A percentile compares a stretch with the other conserved stretches of the same genome.
These are phyloP conservation scores for Exophiala mesophila DNA, from an alignment of 2,329 filamentous ascomycete genomes.

Conservation along the genomic window DNA sequence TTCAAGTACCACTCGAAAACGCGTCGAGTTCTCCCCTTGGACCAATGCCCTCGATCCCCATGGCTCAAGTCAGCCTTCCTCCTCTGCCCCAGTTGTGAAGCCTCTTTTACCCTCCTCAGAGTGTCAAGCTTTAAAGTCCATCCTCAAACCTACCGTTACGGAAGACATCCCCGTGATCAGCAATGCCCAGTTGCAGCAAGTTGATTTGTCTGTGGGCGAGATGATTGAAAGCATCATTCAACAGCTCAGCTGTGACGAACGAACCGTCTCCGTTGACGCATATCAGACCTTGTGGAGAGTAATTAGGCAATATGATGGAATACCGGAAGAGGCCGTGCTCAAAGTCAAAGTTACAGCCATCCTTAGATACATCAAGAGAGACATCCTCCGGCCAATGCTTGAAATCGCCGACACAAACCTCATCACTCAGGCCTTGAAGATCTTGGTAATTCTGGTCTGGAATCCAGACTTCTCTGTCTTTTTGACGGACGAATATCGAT, in stretches of 20 bases:
- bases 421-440: conserved; percentile 68
- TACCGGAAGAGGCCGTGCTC: conserved; percentile 69
- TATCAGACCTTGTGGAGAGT: conserved; percentile 74
- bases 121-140: conserved; percentile 61
- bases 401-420: conserved; percentile 59
- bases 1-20: conserved; percentile 39
- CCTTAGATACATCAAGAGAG: conserved; percentile 76
- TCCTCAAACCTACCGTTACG: conserved; percentile 65
- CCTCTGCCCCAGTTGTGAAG: conserved; percentile 27
- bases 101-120: conserved; percentile 47
- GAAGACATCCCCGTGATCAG: conserved; percentile 17
- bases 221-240: conserved; percentile 74
- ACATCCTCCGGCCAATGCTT: conserved; percentile 47
- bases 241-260: conserved; percentile 70
- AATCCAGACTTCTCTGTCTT: conserved; percentile 65
- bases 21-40: conserved; percentile 59
- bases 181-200: conserved; percentile 4
- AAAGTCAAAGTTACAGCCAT: conserved; percentile 71
- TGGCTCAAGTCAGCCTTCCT: conserved; percentile 38
- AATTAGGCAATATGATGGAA: conserved; percentile 73
- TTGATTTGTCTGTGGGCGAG: conserved; percentile 22
- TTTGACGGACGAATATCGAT: conserved; percentile 71
- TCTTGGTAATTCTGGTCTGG: conserved; percentile 72
- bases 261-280: conserved; percentile 72
- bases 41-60: conserved; percentile 36